These are phyloP conservation scores for Vanderwaltozyma polyspora DNA, from an alignment of 805 yeast genomes.

Conservation along the genomic window DNA sequence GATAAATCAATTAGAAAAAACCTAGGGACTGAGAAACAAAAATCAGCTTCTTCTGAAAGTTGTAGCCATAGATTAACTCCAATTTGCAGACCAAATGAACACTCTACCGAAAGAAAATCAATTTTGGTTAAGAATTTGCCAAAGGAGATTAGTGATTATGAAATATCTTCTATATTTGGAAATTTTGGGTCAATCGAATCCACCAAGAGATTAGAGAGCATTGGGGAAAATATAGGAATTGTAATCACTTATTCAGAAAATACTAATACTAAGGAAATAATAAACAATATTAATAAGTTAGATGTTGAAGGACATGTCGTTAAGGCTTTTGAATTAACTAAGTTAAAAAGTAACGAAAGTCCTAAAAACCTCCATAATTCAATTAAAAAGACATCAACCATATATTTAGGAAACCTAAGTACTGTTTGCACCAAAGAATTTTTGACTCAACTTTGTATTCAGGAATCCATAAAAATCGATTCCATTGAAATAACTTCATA, in stretches of 20 bases:
- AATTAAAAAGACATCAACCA: slow-evolving; percentile 1
- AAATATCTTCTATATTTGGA: slow-evolving; percentile 16
- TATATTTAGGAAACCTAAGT: slow-evolving; percentile 20
- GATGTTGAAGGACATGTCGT: background rate
- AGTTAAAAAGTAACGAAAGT: background rate
- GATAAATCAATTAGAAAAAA: slow-evolving; percentile 3
- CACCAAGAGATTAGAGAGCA: background rate
- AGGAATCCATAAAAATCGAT: slow-evolving; percentile 15
- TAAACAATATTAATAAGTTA: slow-evolving; percentile 17
- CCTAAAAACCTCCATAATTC: background rate
- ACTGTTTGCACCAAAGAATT: slow-evolving; percentile 21
- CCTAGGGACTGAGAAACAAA: background rate
- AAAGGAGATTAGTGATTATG: slow-evolving; percentile 13
- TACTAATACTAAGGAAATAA: slow-evolving; percentile 12
- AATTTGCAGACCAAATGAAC: background rate
- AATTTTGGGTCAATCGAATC: slow-evolving; percentile 21
- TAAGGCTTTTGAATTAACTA: background rate
- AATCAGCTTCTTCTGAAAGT: background rate
- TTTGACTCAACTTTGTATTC: slow-evolving; percentile 15
- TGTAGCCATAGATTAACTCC: background rate
- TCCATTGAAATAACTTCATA: slow-evolving; percentile 12
- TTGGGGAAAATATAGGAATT: background rate
- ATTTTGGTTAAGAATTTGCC: slow-evolving; percentile 20
- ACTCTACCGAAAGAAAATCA: slow-evolving; percentile 2
- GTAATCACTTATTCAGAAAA: slow-evolving; percentile 17